Conservation (phyloP, 2,329 filamentous ascomycete genomes). For the Helminthosporium solani region DNA sequence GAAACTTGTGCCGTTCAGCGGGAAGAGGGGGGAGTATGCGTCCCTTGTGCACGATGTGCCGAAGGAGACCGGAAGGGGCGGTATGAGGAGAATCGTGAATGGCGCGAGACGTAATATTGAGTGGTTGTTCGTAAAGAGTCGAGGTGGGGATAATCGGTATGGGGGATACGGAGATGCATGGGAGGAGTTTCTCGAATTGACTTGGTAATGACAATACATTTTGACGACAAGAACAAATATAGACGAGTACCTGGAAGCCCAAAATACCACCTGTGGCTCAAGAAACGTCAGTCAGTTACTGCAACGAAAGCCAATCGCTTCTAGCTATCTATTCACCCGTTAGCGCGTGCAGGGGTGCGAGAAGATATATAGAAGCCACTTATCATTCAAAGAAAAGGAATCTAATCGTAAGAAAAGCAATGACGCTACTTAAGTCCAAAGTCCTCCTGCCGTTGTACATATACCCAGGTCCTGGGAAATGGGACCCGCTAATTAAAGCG, state of each 20-base stretch:
- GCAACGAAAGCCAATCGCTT: neutral
- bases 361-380: constrained; percentile 2
- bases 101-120: constrained; percentile 18
- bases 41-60: constrained; percentile 23
- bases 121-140: constrained; percentile 27
- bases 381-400: neutral
- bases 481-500: constrained; percentile 51
- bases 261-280: no score
- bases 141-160: constrained; percentile 18
- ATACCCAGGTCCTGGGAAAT: constrained; percentile 50
- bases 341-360: constrained; percentile 7
- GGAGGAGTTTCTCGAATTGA: constrained; percentile 24
- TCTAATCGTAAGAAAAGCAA: constrained; percentile 2
- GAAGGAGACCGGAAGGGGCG: constrained; percentile 8
- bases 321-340: constrained; percentile 2
- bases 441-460: constrained; percentile 54
- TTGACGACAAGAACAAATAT: no score
- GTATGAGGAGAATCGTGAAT: constrained; percentile 24
- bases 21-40: constrained; percentile 17
- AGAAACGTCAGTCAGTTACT: no score
- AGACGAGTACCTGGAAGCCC: no score
- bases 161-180: constrained; percentile 17
- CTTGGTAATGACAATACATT: no score
- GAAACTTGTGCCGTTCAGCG: constrained; percentile 6
- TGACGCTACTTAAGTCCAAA: constrained; percentile 17